Evolutionary conservation across 345 rosid genomes (phyloP), one percentile per base, ranked within the genome.

Genomic region (Rhodamnia rubescens): DNA sequence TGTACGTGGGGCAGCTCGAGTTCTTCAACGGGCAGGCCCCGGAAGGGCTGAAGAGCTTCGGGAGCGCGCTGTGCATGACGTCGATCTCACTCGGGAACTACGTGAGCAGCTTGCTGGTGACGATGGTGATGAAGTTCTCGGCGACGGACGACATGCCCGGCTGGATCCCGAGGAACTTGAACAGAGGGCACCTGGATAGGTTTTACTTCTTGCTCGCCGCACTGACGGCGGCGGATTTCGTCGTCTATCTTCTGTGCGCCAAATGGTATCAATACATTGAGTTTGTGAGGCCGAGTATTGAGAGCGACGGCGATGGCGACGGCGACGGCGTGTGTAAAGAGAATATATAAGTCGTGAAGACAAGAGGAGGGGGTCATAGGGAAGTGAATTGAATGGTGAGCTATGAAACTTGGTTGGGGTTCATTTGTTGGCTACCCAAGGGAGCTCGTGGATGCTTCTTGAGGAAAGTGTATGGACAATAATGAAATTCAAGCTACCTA

Each of bases 1-100:
- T 97, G 99, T 97, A 96, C 47, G 98, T 96, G 18, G 99, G 99
- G 36, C 99, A 97, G 83, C 89, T 97, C 4, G 99, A 97, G 90
- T 97, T 97, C 91, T 97, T 97, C 85, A 96, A 97, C 85, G 93
- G 93, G 7, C 99, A 97, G 87, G 93, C 99, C 21, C 99, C 99
- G 2, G 95, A 92, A 2, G 95, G 99, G 51, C 83, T 97, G 15
- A 97, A 95, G 90, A 97, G 99, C 92, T 97, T 97, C n/a, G 99
- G 99, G 24, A 96, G 99, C 51, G 99, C 99, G 7, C 92, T 97
- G 3, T 96, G 99, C 86, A 96, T 97, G 99, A 93, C 98, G 6
- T 97, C 99, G 2, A 97, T 97, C 82, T 97, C 99, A 14, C 91
- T 96, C 4, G 99, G 99, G 42, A 97, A 97, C 88, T 97, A 96